Evolutionary conservation across 257 asterid genomes (phyloP), one percentile per base, ranked within the genome.

Genomic region (Echium plantagineum): DNA sequence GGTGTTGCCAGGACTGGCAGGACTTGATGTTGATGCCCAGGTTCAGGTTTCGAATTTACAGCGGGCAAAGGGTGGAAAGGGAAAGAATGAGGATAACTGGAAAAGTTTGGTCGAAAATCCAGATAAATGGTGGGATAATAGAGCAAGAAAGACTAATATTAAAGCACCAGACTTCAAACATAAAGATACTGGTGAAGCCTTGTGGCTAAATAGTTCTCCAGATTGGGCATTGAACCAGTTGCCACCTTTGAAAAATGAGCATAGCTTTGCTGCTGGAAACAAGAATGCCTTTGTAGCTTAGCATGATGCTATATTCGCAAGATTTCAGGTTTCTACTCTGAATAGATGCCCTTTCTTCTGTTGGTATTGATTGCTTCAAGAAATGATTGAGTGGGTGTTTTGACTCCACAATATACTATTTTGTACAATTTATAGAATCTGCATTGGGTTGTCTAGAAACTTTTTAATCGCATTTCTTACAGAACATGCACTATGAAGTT

Each of bases 81-180:
- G 55, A 7, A 61, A 70, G 22, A 17, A 47, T 38, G 80, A 69
- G 7, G 74, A 73, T 35, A 51, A 58, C 24, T 87, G 96, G 96
- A 87, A 73, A 77, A 67, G 63, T 66, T 69, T 90, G 78, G 79
- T 77, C 54, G 87, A 78, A 59, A 71, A 84, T 71, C 79, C 79
- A 15, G 63, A 52, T 24, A 38, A 69, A 55, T 74, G 79, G 79
- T 69, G 75, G 75, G 79, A 74, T 32, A 65, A 69, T 63, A 74
- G 79, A 62, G 12, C 35, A 63, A 17, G 19, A 7, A 73, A 73
- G 66, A 73, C 21, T 21, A 54, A 64, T 64, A 15, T 61, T 12
- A 73, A 59, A 48, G 55, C 52, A 38, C 74, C 74, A 0, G 74
- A 73, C 67, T 73, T 73, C 57, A 73, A 21, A 64, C 74, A 68